Conservation (phyloP, 2,329 filamentous ascomycete species). For the Dactylellina parvicollis region DNA sequence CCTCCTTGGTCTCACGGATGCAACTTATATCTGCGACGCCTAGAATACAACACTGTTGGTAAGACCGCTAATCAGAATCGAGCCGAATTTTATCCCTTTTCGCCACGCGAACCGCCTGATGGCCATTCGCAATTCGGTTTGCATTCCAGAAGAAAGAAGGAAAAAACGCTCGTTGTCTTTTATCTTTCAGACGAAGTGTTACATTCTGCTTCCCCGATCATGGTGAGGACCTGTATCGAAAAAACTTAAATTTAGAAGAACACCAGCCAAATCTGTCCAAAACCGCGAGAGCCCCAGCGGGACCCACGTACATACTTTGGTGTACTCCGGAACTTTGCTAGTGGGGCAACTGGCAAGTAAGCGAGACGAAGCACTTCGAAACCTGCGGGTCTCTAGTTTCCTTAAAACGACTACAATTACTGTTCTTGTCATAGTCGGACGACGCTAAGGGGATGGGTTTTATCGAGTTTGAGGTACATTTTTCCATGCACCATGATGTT, state of each 20-base stretch:
- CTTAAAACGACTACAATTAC: constrained; percentile 30
- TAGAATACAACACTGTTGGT: background rate
- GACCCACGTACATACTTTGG: background rate
- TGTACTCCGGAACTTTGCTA: background rate
- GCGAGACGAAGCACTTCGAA: constrained; percentile 1
- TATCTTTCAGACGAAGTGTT: background rate
- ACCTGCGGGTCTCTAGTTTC: constrained; percentile 15
- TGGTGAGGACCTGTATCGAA: background rate
- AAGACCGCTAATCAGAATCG: background rate
- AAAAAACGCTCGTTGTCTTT: background rate
- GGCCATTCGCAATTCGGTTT: background rate
- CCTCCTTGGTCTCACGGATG: background rate
- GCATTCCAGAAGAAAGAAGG: too few relatives aligned
- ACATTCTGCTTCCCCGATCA: background rate
- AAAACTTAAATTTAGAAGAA: constrained; percentile 15
- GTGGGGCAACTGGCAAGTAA: background rate
- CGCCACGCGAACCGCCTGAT: background rate
- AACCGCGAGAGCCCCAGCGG: background rate
- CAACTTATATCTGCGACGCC: background rate
- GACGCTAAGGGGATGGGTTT: constrained; percentile 1
- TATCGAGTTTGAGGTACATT: background rate
- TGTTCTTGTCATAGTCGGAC: constrained; percentile 3
- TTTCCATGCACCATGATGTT: background rate
- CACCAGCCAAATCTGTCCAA: constrained; percentile 14
- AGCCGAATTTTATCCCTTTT: background rate